Conservation (phyloP, 495 filamentous ascomycete species). For the Apiosordaria backusii region DNA sequence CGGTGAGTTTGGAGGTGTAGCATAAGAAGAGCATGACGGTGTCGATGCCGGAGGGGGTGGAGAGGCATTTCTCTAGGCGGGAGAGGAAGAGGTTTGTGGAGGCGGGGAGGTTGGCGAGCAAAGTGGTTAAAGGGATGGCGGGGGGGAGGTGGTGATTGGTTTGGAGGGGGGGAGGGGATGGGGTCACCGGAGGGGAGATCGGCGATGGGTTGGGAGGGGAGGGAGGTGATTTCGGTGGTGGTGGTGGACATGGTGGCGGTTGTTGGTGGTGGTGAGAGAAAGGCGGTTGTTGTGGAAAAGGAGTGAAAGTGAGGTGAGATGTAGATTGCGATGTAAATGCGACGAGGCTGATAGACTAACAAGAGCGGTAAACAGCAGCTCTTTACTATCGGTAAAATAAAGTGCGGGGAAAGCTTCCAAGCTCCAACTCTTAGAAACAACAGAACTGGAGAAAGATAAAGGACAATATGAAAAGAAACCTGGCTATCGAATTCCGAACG, state of each 20-base stretch:
- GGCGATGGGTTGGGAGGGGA: conserved; percentile 26
- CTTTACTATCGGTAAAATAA: neutral
- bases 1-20: conserved; percentile 58
- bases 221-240: conserved; percentile 12
- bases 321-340: neutral
- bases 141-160: conserved; percentile 38
- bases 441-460: neutral
- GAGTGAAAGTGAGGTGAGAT: neutral
- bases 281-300: neutral
- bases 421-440: neutral
- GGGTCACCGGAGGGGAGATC: conserved; percentile 42
- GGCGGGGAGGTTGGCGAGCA: conserved; percentile 38
- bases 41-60: conserved; percentile 59
- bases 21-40: conserved; percentile 58
- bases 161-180: conserved; percentile 35
- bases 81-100: conserved; percentile 48
- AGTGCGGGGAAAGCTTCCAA: neutral
- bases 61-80: conserved; percentile 54
- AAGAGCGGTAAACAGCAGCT: no score
- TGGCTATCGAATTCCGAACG: neutral
- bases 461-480: neutral
- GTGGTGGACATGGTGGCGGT: conserved; percentile 17
- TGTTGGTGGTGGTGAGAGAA: neutral
- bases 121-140: conserved; percentile 27
- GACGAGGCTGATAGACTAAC: neutral